A percentile compares a stretch with the other conserved stretches of the same genome.
These are phyloP conservation scores for Cairneyella variabilis DNA, from an alignment of 495 filamentous ascomycete genomes.

Conservation along the genomic window DNA sequence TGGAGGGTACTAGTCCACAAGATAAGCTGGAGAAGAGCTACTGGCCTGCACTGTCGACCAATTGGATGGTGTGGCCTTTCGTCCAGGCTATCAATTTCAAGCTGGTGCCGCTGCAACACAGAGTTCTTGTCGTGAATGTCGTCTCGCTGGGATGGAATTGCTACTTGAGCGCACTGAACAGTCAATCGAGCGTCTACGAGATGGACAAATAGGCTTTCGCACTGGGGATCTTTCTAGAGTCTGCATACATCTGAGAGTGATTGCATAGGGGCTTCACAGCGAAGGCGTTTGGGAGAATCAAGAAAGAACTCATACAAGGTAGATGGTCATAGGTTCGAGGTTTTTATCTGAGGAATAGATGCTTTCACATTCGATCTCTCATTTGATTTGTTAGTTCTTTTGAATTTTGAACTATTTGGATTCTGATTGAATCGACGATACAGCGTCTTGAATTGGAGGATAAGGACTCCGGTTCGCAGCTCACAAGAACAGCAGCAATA, in stretches of 20 bases:
- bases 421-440: too few relatives aligned
- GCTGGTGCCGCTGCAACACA: conserved; percentile 79
- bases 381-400: background rate
- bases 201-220: conserved; percentile 1
- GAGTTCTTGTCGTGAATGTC: conserved; percentile 86
- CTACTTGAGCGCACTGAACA: conserved; percentile 85
- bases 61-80: conserved; percentile 89
- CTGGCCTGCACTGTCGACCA: conserved; percentile 65
- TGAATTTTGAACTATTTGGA: background rate
- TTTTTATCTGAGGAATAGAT: background rate
- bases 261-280: conserved; percentile 17
- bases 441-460: too few relatives aligned
- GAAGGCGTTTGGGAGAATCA: conserved; percentile 14
- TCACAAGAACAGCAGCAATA: too few relatives aligned
- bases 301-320: too few relatives aligned
- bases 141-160: conserved; percentile 89
- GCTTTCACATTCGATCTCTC: background rate
- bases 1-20: conserved; percentile 71
- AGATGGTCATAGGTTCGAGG: background rate
- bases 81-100: conserved; percentile 92
- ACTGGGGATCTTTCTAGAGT: conserved; percentile 7
- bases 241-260: conserved; percentile 3
- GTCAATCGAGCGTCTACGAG: conserved; percentile 14
- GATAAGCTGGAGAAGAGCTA: conserved; percentile 73
- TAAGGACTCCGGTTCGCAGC: too few relatives aligned